Percentiles rank a stretch among this genome's conserved stretches.
Conservation (phyloP, 805 yeast species). For the Yarrowia sp. region DNA sequence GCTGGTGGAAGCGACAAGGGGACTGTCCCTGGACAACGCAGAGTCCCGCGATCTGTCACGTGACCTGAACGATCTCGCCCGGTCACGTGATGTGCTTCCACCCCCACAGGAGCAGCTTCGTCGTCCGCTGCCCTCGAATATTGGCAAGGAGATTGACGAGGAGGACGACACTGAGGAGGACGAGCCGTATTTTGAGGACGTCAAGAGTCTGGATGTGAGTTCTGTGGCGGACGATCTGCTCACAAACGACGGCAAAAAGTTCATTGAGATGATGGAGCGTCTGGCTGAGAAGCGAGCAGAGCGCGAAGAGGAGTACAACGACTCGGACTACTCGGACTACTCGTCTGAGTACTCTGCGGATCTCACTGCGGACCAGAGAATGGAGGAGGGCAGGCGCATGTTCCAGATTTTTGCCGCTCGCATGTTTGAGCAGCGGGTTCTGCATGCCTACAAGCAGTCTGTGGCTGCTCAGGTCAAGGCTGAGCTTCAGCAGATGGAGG, state of each 20-base stretch:
- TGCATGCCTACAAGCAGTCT: slow-evolving; percentile 74
- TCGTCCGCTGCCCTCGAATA: neutral
- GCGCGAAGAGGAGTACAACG: slow-evolving; percentile 45
- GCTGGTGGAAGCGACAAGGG: neutral
- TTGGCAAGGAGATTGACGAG: slow-evolving; percentile 30
- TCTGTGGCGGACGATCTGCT: slow-evolving; percentile 77
- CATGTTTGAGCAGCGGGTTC: slow-evolving; percentile 67
- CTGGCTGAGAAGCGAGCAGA: slow-evolving; percentile 51
- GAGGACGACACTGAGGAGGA: slow-evolving; percentile 31
- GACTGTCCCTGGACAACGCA: neutral
- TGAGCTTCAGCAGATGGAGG: slow-evolving; percentile 39
- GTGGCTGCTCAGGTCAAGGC: slow-evolving; percentile 57
- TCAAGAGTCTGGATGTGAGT: slow-evolving; percentile 32
- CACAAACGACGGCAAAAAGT: slow-evolving; percentile 72
- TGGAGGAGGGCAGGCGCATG: slow-evolving; percentile 76
- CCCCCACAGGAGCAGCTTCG: neutral
- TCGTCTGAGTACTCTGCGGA: slow-evolving; percentile 39
- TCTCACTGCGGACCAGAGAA: slow-evolving; percentile 48
- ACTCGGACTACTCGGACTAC: slow-evolving; percentile 35
- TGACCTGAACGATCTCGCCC: no score
- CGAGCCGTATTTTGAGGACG: slow-evolving; percentile 17
- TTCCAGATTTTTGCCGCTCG: slow-evolving; percentile 78
- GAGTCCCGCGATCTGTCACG: no score
- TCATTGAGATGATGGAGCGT: slow-evolving; percentile 76
- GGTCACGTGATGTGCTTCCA: no score